phyloP scores from a whole-genome alignment of 2,329 filamentous ascomycete genomes.

The Emmonsiellopsis sp. region DNA sequence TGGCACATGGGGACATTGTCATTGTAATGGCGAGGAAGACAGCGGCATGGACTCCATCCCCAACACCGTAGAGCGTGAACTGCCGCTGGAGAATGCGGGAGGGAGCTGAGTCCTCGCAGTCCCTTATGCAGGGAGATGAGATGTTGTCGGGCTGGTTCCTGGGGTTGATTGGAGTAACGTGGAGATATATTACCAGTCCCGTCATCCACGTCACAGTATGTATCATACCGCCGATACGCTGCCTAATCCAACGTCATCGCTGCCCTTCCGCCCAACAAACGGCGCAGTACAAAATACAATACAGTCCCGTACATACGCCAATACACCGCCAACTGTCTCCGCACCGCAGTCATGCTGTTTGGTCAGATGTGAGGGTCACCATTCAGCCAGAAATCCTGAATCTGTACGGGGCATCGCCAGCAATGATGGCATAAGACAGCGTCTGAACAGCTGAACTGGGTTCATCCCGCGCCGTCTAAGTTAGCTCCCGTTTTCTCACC shows the following conservation, averaged over 20 bases:
- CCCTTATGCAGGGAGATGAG: too few species aligned
- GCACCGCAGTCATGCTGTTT: neutral
- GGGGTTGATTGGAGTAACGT: conserved; percentile 2
- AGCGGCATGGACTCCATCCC: too few species aligned
- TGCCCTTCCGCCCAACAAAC: neutral
- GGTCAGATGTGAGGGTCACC: conserved; percentile 1
- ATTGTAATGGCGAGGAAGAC: too few species aligned
- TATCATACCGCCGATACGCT: too few species aligned
- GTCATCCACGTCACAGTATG: too few species aligned
- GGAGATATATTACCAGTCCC: neutral
- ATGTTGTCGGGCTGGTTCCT: neutral
- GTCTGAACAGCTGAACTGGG: neutral
- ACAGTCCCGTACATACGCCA: neutral
- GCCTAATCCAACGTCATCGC: neutral
- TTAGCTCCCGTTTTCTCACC: neutral
- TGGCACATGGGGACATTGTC: neutral
- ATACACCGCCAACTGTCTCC: neutral
- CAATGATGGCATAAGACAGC: neutral
- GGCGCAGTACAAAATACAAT: neutral
- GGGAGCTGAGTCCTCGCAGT: too few species aligned
- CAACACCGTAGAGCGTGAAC: too few species aligned
- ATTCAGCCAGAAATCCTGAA: neutral
- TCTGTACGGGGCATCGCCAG: neutral
- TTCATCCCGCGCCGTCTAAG: neutral
- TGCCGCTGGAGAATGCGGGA: too few species aligned